Percentiles rank a stretch among this genome's conserved stretches.
Conservation (phyloP, 495 filamentous ascomycete species). For the Daldinia concentrica region DNA sequence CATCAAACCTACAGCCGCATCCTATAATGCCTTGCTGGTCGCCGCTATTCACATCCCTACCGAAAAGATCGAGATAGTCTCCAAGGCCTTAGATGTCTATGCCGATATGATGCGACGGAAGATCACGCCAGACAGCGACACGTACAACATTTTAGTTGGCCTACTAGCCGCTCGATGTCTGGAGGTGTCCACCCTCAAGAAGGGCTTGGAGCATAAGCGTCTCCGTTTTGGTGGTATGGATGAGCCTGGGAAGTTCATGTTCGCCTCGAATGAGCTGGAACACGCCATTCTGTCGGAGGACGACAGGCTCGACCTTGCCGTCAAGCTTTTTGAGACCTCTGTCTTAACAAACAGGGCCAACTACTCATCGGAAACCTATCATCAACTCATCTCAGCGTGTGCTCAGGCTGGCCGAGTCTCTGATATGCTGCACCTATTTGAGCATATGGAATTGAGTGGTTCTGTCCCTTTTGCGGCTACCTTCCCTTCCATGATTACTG, state of each 20-base stretch:
- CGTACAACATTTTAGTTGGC: slow-evolving; percentile 85
- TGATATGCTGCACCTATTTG: slow-evolving; percentile 88
- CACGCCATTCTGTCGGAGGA: slow-evolving; percentile 84
- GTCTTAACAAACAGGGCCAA: slow-evolving; percentile 67
- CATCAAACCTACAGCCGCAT: slow-evolving; percentile 77
- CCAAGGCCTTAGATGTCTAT: slow-evolving; percentile 93
- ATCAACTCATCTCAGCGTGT: slow-evolving; percentile 82
- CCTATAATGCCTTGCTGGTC: slow-evolving; percentile 89
- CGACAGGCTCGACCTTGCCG: slow-evolving; percentile 80
- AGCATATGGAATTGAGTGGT: slow-evolving; percentile 83
- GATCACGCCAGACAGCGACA: slow-evolving; percentile 81
- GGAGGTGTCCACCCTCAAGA: slow-evolving; percentile 73
- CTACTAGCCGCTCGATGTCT: slow-evolving; percentile 81
- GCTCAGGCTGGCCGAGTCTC: slow-evolving; percentile 78
- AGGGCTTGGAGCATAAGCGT: slow-evolving; percentile 76
- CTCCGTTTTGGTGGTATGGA: slow-evolving; percentile 85
- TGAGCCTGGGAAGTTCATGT: slow-evolving; percentile 87
- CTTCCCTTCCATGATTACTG: slow-evolving; percentile 91
- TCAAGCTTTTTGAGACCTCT: slow-evolving; percentile 84
- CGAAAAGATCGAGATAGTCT: slow-evolving; percentile 79
- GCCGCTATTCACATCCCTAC: slow-evolving; percentile 79
- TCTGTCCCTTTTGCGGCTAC: slow-evolving; percentile 78
- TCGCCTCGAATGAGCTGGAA: slow-evolving; percentile 85
- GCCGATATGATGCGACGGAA: slow-evolving; percentile 92
- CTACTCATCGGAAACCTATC: slow-evolving; percentile 74